Base-by-base conservation (phyloP, 2,329 filamentous ascomycete species). In the Chaetoscypha palmicola region DNA sequence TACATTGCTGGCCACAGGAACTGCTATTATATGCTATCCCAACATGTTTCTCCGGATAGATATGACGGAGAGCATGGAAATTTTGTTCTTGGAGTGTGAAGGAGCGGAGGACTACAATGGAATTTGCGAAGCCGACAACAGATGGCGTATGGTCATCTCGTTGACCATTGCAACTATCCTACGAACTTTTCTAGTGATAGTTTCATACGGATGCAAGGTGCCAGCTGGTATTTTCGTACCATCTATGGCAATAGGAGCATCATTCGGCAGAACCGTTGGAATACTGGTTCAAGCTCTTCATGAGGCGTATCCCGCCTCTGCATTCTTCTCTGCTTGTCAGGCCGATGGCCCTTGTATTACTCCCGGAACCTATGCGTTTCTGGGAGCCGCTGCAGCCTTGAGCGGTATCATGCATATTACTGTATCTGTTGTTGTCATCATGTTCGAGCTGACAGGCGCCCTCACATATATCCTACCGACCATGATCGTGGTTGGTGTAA, bases 1-100 rank as follows among this genome's bases (percentile, higher is more conserved):
- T 0, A 90, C 88, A 1, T 66, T 94, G 12, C 69, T 98, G 31
- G 90, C 92, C 1, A 77, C 81, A 0, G 75, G 79, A 5, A 98
- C 92, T 3, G 92, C 90, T 8, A 73, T 97, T 19, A 73, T 98
- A n/a, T 96, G 91, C 65, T 98, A 94, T 59, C 92, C 91, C 1
- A 98, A 98, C 57, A 89, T 86, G 63, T 97, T 98, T 53, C 63
- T 98, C 45, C 76, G 87, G 43, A 96, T 97, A 57, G 94, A 98
- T 66, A 97, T 98, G 92, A 96, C 92, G 0, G 91, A 97, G 68
- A 95, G 89, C 69, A 97, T 98, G 92, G 90, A 97, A 63, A 94
- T 96, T 51, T 69, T 98, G 9, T 98, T 98, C 64, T 75, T 86
- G 11, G 92, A 98, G 62, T 98, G 92, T 56, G 87, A 94, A 60